phyloP scores from a whole-genome alignment of 169 alveolate genomes.

The Toxoplasma gondii region DNA sequence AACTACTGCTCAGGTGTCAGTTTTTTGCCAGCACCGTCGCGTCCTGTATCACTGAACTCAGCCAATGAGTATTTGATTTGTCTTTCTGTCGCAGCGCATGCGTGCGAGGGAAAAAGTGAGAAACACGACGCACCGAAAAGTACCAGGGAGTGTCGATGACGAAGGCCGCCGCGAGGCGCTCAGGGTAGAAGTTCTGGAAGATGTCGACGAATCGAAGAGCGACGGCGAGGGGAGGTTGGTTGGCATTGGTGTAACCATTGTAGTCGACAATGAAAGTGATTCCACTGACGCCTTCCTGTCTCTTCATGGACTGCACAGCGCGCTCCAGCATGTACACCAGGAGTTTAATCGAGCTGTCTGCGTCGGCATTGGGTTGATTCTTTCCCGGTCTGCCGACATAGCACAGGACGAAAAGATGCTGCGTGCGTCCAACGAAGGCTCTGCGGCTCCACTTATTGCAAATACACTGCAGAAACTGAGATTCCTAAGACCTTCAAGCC shows the following conservation, averaged over 20 bases:
- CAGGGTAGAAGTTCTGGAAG: conserved; percentile 64
- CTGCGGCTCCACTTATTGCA: too few relatives aligned
- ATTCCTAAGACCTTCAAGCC: too few relatives aligned
- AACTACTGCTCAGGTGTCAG: too few relatives aligned
- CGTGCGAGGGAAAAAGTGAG: too few relatives aligned
- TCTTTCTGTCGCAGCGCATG: too few relatives aligned
- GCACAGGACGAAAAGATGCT: neutral
- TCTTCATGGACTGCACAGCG: conserved; percentile 62
- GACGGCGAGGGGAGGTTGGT: conserved; percentile 57
- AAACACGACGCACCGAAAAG: conserved; percentile 44
- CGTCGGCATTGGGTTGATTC: conserved; percentile 2
- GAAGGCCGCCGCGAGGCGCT: conserved; percentile 53
- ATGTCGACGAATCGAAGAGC: conserved; percentile 63
- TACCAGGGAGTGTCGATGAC: conserved; percentile 67
- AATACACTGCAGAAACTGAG: too few relatives aligned
- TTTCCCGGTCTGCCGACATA: neutral
- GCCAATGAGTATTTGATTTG: too few relatives aligned
- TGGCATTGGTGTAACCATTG: conserved; percentile 48
- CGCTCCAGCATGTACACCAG: conserved; percentile 63
- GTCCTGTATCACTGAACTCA: too few relatives aligned
- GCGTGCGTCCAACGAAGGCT: neutral
- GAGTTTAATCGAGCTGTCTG: conserved; percentile 33
- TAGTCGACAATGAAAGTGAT: conserved; percentile 51
- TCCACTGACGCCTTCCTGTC: conserved; percentile 37
- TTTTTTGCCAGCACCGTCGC: too few relatives aligned